These are phyloP conservation scores for Hypoxylon fuscum DNA, from an alignment of 495 filamentous ascomycete species.

Conservation along the genomic window DNA sequence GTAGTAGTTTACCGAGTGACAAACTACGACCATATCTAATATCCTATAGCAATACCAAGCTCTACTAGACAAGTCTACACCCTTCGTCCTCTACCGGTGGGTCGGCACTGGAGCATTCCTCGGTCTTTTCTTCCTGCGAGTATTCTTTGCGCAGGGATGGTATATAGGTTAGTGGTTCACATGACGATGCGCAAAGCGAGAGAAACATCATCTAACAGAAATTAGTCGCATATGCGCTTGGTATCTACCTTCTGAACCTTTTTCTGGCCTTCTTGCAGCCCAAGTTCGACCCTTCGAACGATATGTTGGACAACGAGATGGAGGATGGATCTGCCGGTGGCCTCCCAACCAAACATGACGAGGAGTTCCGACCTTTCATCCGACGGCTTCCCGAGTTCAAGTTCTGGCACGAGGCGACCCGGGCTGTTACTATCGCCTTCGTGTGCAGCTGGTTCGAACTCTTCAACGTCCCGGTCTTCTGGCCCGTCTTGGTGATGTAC, in stretches of 20 bases:
- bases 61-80: conserved; percentile 90
- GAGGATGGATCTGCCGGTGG: conserved; percentile 84
- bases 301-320: conserved; percentile 88
- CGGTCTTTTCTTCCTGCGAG: conserved; percentile 83
- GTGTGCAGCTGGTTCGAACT: conserved; percentile 89
- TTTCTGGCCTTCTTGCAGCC: conserved; percentile 98
- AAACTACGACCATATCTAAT: conserved; percentile 7
- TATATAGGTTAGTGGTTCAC: conserved; percentile 82
- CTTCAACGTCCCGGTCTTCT: conserved; percentile 98
- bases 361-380: conserved; percentile 98
- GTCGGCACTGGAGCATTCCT: conserved; percentile 77
- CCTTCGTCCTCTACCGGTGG: conserved; percentile 90
- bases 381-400: conserved; percentile 97
- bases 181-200: background rate
- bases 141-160: conserved; percentile 94
- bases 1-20: conserved; percentile 20
- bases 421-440: conserved; percentile 85
- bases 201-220: conserved; percentile 24
- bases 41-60: conserved; percentile 87
- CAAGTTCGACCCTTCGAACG: conserved; percentile 98
- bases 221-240: conserved; percentile 93
- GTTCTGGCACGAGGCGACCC: conserved; percentile 96
- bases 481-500: conserved; percentile 97
- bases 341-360: conserved; percentile 92
- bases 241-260: conserved; percentile 98